Percentiles rank a stretch among this genome's conserved stretches.
Conservation (phyloP, 1,284 basidiomycete genomes). For the Lignosus rhinocerotis region DNA sequence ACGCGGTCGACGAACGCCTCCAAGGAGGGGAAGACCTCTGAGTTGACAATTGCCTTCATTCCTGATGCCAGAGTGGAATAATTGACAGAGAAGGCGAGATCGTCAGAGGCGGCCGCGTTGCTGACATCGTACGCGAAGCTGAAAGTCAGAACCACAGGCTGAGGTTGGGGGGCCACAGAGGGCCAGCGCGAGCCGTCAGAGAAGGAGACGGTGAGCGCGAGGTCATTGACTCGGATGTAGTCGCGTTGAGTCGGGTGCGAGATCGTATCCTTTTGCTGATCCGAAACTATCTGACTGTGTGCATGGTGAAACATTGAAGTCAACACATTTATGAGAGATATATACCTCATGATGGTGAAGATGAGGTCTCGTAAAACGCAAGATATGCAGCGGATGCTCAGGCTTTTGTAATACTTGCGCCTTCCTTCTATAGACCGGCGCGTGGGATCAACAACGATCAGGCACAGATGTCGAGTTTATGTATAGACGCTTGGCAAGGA, state of each 20-base stretch:
- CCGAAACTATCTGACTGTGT: background rate
- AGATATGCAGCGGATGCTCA: background rate
- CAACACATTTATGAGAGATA: background rate
- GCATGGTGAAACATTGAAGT: background rate
- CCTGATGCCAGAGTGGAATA: constrained; percentile 51
- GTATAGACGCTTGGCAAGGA: background rate
- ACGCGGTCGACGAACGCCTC: constrained; percentile 46
- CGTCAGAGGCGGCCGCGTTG: constrained; percentile 53
- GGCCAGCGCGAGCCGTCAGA: constrained; percentile 47
- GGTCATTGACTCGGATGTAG: constrained; percentile 49
- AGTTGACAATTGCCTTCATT: constrained; percentile 31
- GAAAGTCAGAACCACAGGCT: constrained; percentile 61
- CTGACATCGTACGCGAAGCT: constrained; percentile 57
- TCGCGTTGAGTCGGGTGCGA: constrained; percentile 27
- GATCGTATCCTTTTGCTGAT: background rate
- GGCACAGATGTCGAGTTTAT: background rate
- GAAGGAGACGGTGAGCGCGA: constrained; percentile 42
- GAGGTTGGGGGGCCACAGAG: constrained; percentile 38
- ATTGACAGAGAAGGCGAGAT: constrained; percentile 59
- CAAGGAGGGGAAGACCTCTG: constrained; percentile 39
- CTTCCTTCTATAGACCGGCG: background rate
- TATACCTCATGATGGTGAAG: constrained; percentile 7
- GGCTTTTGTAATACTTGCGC: background rate
- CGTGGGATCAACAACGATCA: background rate
- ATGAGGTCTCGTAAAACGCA: background rate